Percentiles rank a stretch among this genome's conserved stretches.
Conservation (phyloP, 2,329 filamentous ascomycete genomes). For the Pestalotiopsis sp. region DNA sequence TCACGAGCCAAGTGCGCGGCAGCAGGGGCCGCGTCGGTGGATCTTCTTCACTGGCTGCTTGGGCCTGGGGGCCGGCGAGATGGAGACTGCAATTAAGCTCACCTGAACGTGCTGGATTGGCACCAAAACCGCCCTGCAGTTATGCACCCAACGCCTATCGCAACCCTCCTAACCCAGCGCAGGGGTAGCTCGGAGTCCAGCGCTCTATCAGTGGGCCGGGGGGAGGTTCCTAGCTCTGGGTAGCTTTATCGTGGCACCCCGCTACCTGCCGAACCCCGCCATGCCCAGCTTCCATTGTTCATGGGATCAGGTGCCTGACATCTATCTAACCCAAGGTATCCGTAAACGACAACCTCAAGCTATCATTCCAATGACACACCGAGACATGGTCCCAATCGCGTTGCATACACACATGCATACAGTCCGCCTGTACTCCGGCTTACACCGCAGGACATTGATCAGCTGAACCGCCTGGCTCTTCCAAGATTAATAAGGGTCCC, state of each 20-base stretch:
- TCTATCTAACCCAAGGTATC: background rate
- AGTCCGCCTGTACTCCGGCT: conserved; percentile 4
- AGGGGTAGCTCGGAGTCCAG: conserved; percentile 6
- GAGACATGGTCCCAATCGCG: conserved; percentile 1
- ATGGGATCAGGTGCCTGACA: background rate
- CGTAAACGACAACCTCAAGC: background rate
- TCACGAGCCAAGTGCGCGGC: background rate
- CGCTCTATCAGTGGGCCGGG: conserved; percentile 5
- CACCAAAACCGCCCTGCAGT: background rate
- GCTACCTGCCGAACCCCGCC: conserved; percentile 3
- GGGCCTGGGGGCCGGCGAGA: background rate
- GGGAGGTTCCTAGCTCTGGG: background rate
- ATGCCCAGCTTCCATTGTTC: background rate
- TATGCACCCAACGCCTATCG: background rate
- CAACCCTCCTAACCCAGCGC: background rate
- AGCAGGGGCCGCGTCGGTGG: background rate
- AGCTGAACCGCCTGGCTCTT: background rate
- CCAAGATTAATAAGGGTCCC: background rate
- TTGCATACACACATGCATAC: background rate
- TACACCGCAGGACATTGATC: conserved; percentile 12
- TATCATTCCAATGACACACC: conserved; percentile 5
- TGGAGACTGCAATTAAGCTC: background rate
- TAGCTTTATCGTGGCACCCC: conserved; percentile 10
- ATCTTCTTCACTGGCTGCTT: background rate
- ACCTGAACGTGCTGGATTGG: background rate